Evolutionary conservation across 2,329 filamentous ascomycete species (phyloP).

Genomic region (Stagonosporopsis vannaccii): DNA sequence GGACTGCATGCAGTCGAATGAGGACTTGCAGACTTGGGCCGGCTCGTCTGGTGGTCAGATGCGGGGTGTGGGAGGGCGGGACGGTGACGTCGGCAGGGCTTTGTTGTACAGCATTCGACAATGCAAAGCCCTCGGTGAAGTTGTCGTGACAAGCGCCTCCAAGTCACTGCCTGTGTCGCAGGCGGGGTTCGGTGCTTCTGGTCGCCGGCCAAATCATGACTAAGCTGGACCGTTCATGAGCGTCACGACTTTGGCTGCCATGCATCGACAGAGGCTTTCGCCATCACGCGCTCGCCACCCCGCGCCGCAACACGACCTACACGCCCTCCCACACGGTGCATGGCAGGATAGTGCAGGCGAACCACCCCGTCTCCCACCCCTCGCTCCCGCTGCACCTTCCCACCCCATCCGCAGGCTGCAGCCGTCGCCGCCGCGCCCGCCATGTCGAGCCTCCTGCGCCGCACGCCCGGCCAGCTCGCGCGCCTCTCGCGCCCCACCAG

Average conservation of each 20-base stretch:
- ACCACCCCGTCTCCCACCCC: background rate
- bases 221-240: conserved; percentile 10
- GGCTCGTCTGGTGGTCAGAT: too few relatives aligned
- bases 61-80: too few relatives aligned
- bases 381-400: background rate
- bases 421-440: conserved; percentile 41
- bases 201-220: conserved; percentile 8
- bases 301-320: conserved; percentile 4
- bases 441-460: conserved; percentile 73
- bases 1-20: too few relatives aligned
- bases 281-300: conserved; percentile 19
- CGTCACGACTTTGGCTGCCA: conserved; percentile 16
- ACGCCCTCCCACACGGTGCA: background rate
- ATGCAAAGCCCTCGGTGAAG: too few relatives aligned
- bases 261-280: conserved; percentile 13
- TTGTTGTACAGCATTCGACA: too few relatives aligned
- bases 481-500: conserved; percentile 66
- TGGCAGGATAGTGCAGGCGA: conserved; percentile 6
- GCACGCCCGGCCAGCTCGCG: conserved; percentile 68
- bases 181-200: background rate
- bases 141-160: too few relatives aligned
- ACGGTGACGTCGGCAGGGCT: too few relatives aligned
- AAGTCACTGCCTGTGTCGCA: too few relatives aligned
- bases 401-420: conserved; percentile 18
- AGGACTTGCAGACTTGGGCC: too few relatives aligned